phyloP scores from a whole-genome alignment of 2,329 filamentous ascomycete species.

The Xylariaceae sp. region DNA sequence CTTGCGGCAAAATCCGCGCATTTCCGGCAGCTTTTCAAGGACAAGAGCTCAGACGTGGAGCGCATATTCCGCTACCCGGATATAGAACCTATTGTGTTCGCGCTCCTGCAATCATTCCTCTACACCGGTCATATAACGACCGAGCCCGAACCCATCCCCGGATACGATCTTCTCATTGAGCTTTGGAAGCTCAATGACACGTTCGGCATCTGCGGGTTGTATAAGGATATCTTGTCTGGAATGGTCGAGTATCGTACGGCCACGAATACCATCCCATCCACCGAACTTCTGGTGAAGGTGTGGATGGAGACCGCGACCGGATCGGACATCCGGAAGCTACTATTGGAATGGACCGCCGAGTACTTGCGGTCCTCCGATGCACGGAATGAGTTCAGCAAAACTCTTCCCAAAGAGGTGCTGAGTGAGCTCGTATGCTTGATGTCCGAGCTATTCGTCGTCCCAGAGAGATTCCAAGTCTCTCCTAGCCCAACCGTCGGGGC shows the following conservation, averaged over 20 bases:
- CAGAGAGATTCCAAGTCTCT: too few relatives aligned
- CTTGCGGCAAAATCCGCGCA: slow-evolving; percentile 47
- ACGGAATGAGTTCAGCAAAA: slow-evolving; percentile 53
- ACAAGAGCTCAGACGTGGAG: slow-evolving; percentile 35
- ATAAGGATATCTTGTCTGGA: slow-evolving; percentile 50
- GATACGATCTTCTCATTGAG: slow-evolving; percentile 50
- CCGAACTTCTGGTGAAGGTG: slow-evolving; percentile 54
- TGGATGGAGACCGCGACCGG: slow-evolving; percentile 59
- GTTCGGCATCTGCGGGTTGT: slow-evolving; percentile 50
- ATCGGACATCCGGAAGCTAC: slow-evolving; percentile 52
- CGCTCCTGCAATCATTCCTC: slow-evolving; percentile 50
- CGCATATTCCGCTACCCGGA: slow-evolving; percentile 49
- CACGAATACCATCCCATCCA: slow-evolving; percentile 52
- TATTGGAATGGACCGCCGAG: slow-evolving; percentile 58
- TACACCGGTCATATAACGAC: slow-evolving; percentile 47
- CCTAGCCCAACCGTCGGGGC: too few relatives aligned
- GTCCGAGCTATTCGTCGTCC: too few relatives aligned
- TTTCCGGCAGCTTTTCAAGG: slow-evolving; percentile 44
- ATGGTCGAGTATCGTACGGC: slow-evolving; percentile 52
- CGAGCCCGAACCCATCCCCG: slow-evolving; percentile 39
- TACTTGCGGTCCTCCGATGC: slow-evolving; percentile 55
- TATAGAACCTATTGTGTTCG: slow-evolving; percentile 46
- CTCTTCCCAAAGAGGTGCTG: slow-evolving; percentile 56
- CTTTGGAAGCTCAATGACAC: slow-evolving; percentile 53
- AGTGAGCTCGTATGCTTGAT: slow-evolving; percentile 48